Evolutionary conservation across 345 rosid genomes (phyloP), one percentile per base, ranked within the genome.

Genomic region (Brassica incana): DNA sequence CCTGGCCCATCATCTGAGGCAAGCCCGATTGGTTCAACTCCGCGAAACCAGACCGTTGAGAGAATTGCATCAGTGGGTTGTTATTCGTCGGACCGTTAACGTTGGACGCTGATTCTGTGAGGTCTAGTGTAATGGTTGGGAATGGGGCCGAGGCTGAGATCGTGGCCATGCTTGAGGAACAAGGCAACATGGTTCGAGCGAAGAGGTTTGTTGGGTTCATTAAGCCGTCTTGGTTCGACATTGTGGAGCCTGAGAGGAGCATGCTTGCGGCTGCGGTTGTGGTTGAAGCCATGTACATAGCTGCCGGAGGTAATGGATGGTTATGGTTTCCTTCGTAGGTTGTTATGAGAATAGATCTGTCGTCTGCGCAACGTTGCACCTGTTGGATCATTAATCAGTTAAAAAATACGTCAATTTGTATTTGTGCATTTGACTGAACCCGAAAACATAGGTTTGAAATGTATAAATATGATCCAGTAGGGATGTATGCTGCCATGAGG

Each of bases 311-410:
- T 80, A 95, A 77, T 2, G 97, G 97, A 78, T 95, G 98, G 88
- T 91, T 95, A 88, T 95, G 99, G 61, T 85, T 91, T 2, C 98
- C 99, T 78, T 95, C 98, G 52, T 95, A 95, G 50, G 97, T 95
- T 30, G 99, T 95, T 72, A 90, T 85, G 12, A 95, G 89, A 58
- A 95, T 88, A 4, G 90, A 82, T 40, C 85, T 76, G 67, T 95
- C 99, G 69, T 92, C 98, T 12, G 99, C 99, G 68, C 98, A 95
- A 77, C 97, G 89, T 69, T 95, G 99, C 32, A 95, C 97, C 99
- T 95, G 30, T 67, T 66, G 52, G 7, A 12, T 66, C 35, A 45
- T 66, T 66, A 74, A 8, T 16, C 30, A 59, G 66, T 74, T 79
- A 33, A 64, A 67, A 65, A 11, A 67, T 6, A 73, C 15, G 5